These are phyloP conservation scores for Chenopodium quinoa DNA, from an alignment of 148 eudicot species.

Conservation along the genomic window DNA sequence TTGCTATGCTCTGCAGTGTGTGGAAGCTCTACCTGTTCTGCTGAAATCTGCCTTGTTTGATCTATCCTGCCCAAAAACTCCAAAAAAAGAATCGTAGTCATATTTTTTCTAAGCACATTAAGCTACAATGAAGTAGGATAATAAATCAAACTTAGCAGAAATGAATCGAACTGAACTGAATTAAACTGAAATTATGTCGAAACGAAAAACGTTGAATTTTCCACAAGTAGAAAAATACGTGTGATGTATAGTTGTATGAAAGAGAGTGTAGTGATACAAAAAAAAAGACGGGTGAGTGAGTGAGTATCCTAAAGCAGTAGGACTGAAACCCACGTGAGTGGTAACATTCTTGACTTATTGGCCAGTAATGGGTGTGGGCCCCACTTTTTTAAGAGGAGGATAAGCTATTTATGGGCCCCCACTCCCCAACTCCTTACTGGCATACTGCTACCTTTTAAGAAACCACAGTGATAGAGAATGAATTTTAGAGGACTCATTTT, in stretches of 20 bases:
- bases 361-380: neutral
- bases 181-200: no score
- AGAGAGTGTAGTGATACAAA: neutral
- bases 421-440: neutral
- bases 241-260: neutral
- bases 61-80: no score
- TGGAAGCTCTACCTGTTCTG: no score
- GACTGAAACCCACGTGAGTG: constrained; percentile 29
- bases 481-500: no score
- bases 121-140: no score
- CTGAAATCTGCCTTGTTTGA: no score
- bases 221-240: neutral
- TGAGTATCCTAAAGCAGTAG: constrained; percentile 3
- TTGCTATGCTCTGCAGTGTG: no score
- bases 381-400: neutral
- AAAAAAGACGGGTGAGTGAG: constrained; percentile 10
- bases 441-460: constrained; percentile 34
- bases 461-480: constrained; percentile 23
- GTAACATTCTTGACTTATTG: constrained; percentile 20
- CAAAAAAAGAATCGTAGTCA: no score
- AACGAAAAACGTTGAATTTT: no score
- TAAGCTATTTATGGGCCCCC: neutral
- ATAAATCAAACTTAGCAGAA: no score
- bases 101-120: no score
- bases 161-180: no score